Evolutionary conservation across 2,329 filamentous ascomycete species (phyloP), one percentile per base, ranked within the genome.

Genomic region (Ciborinia camelliae): DNA sequence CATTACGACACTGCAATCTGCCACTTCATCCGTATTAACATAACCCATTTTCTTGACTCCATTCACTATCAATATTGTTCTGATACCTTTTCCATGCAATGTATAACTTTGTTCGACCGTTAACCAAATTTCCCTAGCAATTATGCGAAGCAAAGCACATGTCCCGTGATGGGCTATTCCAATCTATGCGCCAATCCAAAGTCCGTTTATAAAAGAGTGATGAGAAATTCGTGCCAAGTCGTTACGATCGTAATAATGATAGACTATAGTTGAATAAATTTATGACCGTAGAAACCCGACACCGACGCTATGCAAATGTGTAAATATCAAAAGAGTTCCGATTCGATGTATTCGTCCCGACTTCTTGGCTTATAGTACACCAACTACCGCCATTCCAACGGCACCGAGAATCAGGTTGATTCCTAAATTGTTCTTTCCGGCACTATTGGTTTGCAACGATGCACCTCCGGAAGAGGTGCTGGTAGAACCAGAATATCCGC

Each of bases 371-470:
- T 67, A 73, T 67, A 70, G 66, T 39, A 61, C 66, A 53, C 65
- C 70, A 12, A 67, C 64, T 35, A 68, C 67, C 26, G 59, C 62
- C 48, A 71, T 66, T 5, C 70, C 70, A 30, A 72, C 26, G 9
- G 65, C 71, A 64, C 71, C 70, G 2, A 72, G n/a, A 23, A 72
- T 26, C 39, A 69, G 66, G 20, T 63, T 69, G 39, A 72, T 39
- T 3, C 66, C 70, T 23, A 68, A 12, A 26, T 28, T 47, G 28
- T 68, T 69, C 14, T 54, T 65, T 28, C 45, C 59, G 35, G 68
- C 72, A 20, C 50, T 66, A 35, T 68, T 68, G 37, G 70, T 71
- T 64, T 73, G 72, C 14, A 73, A 58, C 39, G 72, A 70, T 43
- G 71, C 70, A 7, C 54, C 65, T 45, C 61, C 61, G 30, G 62